Evolutionary conservation across 1,139 yeast species (phyloP).

Genomic region (Suhomyces bokatorum): DNA sequence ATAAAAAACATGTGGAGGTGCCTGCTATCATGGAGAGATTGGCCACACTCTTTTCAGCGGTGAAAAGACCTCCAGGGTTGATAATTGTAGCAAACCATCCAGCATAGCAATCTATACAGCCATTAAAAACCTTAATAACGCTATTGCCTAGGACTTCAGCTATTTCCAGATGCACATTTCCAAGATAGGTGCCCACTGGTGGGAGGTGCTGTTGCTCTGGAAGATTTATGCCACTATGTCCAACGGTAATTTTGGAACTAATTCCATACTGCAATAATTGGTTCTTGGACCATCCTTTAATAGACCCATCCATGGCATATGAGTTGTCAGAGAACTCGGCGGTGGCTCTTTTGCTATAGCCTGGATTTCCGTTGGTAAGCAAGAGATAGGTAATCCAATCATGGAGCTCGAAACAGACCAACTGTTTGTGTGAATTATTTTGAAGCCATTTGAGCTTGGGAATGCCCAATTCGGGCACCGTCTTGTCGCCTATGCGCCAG

Average conservation of each 20-base stretch:
- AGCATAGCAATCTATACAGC: constrained; percentile 60
- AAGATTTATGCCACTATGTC: constrained; percentile 7
- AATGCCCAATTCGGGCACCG: constrained; percentile 58
- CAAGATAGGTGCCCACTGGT: constrained; percentile 25
- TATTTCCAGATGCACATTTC: constrained; percentile 12
- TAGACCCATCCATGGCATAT: constrained; percentile 52
- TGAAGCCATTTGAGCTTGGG: constrained; percentile 50
- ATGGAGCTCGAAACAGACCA: constrained; percentile 53
- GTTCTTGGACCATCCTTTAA: constrained; percentile 51
- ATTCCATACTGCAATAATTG: constrained; percentile 21
- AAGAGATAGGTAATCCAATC: constrained; percentile 48
- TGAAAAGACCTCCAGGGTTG: constrained; percentile 3
- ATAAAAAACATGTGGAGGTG: constrained; percentile 57
- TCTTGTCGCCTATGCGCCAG: constrained; percentile 41
- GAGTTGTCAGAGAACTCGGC: constrained; percentile 10
- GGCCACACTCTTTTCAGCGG: constrained; percentile 17
- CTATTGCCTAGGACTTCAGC: background rate
- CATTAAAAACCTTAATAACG: constrained; percentile 36
- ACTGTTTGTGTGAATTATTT: constrained; percentile 18
- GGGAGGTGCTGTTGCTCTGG: constrained; percentile 3
- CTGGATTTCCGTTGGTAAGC: constrained; percentile 30
- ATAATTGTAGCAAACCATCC: constrained; percentile 46
- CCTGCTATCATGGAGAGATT: constrained; percentile 56
- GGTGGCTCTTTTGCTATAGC: constrained; percentile 7
- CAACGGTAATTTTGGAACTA: constrained; percentile 13